These are phyloP conservation scores for Gentiana dahurica DNA, from an alignment of 257 asterid genomes.

Conservation along the genomic window DNA sequence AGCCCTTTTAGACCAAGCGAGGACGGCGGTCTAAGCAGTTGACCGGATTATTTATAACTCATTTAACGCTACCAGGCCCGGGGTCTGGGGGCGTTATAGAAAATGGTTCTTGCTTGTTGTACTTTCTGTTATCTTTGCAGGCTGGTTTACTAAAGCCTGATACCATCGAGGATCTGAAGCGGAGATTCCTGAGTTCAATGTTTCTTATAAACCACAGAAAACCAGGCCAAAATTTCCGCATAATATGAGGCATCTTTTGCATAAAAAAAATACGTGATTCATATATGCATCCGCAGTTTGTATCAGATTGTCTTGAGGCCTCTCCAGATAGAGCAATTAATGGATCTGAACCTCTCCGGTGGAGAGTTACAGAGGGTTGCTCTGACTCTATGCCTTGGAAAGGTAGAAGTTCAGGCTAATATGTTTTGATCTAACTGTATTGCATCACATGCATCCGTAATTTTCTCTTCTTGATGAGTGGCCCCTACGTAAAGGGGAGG, in stretches of 20 bases:
- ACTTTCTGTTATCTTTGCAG: constrained; percentile 24
- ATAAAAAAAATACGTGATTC: constrained; percentile 75
- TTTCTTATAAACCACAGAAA: constrained; percentile 97
- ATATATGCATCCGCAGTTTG: constrained; percentile 86
- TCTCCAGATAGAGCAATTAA: constrained; percentile 89
- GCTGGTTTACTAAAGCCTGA: constrained; percentile 97
- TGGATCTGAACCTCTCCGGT: constrained; percentile 99
- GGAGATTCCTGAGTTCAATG: constrained; percentile 93
- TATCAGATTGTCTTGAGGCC: constrained; percentile 95
- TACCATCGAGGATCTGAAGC: constrained; percentile 48
- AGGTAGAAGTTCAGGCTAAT: constrained; percentile 32
- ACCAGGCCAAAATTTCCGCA: constrained; percentile 72
- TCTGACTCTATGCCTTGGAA: constrained; percentile 85
- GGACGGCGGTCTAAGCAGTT: too few species aligned
- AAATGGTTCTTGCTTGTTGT: background rate
- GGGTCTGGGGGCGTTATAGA: background rate
- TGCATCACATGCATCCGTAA: background rate
- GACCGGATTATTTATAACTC: too few species aligned
- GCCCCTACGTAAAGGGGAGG: too few species aligned
- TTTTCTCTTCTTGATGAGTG: too few species aligned
- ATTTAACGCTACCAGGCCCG: too few species aligned
- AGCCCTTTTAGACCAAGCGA: too few species aligned
- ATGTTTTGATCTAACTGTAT: background rate
- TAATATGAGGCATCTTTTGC: constrained; percentile 70
- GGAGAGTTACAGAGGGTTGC: constrained; percentile 99